phyloP scores from a whole-genome alignment of 441 rosid genomes.

The Gossypium schwendimanii region DNA sequence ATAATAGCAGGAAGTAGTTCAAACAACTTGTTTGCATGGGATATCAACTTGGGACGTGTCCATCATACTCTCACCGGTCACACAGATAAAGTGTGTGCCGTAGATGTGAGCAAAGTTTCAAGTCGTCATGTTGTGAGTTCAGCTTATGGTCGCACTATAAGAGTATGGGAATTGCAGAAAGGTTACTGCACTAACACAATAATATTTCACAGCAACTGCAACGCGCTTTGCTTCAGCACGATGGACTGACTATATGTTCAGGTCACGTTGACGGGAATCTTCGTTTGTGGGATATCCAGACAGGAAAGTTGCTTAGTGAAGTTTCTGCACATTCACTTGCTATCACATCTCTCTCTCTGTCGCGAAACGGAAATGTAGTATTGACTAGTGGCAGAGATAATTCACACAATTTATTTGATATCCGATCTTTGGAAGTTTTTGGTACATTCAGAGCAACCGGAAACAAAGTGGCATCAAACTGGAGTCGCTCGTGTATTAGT shows the following conservation, averaged over 20 bases:
- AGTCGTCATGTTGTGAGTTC: constrained; percentile 80
- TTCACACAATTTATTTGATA: constrained; percentile 79
- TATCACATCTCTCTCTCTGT: constrained; percentile 61
- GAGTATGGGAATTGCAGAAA: constrained; percentile 86
- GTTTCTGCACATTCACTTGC: constrained; percentile 79
- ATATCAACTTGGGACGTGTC: constrained; percentile 61
- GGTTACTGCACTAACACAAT: constrained; percentile 90
- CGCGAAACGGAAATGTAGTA: constrained; percentile 61
- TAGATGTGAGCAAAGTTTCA: constrained; percentile 82
- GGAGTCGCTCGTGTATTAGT: constrained; percentile 94
- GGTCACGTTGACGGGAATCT: constrained; percentile 95
- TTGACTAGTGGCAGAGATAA: constrained; percentile 93
- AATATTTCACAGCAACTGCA: constrained; percentile 81
- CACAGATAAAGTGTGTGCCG: constrained; percentile 79
- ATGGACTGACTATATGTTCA: constrained; percentile 83
- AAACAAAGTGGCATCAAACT: constrained; percentile 79
- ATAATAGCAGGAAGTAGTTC: constrained; percentile 92
- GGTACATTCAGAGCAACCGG: constrained; percentile 73
- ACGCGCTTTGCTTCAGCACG: constrained; percentile 71
- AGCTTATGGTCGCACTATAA: constrained; percentile 85
- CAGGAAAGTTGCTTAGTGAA: constrained; percentile 75
- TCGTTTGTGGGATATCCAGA: constrained; percentile 82
- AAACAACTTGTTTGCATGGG: constrained; percentile 88
- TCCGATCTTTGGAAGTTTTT: constrained; percentile 73
- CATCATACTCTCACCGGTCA: constrained; percentile 89